phyloP scores from a whole-genome alignment of 1,284 basidiomycete species.

The Quambalaria eucalypti region DNA sequence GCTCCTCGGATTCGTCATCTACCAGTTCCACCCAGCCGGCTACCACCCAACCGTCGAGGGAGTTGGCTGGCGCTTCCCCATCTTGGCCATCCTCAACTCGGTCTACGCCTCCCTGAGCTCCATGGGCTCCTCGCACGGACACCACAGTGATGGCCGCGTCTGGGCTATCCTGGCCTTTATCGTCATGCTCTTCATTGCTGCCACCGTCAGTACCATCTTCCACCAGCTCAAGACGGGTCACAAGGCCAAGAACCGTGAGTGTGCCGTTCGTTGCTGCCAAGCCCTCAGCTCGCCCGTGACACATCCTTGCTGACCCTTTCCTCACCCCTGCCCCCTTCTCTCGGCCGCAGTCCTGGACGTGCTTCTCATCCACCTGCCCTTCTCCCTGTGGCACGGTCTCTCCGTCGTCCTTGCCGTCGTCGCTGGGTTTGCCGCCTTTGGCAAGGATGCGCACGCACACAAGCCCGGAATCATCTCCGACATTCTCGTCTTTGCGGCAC shows the following conservation, averaged over 20 bases:
- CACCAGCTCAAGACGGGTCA: conserved; percentile 81
- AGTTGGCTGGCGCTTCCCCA: conserved; percentile 76
- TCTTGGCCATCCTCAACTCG: conserved; percentile 72
- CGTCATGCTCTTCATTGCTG: conserved; percentile 72
- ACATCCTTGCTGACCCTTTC: too few species aligned
- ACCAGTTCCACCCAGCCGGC: conserved; percentile 54
- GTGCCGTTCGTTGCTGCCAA: too few species aligned
- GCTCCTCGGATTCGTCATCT: conserved; percentile 58
- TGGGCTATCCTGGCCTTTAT: conserved; percentile 71
- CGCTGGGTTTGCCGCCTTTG: conserved; percentile 82
- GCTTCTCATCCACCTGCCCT: conserved; percentile 50
- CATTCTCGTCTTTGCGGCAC: conserved; percentile 79
- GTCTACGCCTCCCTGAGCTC: conserved; percentile 65
- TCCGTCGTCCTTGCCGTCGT: conserved; percentile 81
- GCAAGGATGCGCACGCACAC: conserved; percentile 61
- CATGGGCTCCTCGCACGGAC: conserved; percentile 17
- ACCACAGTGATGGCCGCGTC: conserved; percentile 52
- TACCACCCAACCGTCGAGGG: conserved; percentile 73
- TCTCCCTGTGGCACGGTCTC: conserved; percentile 72
- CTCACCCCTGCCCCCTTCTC: too few species aligned
- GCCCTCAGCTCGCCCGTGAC: too few species aligned
- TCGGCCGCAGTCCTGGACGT: conserved; percentile 50
- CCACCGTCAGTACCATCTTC: conserved; percentile 78
- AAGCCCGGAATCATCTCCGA: conserved; percentile 79
- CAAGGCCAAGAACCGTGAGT: conserved; percentile 52